Evolutionary conservation across 108 stramenopile species (phyloP).

Genomic region (Hondaea fermentalgiana): DNA sequence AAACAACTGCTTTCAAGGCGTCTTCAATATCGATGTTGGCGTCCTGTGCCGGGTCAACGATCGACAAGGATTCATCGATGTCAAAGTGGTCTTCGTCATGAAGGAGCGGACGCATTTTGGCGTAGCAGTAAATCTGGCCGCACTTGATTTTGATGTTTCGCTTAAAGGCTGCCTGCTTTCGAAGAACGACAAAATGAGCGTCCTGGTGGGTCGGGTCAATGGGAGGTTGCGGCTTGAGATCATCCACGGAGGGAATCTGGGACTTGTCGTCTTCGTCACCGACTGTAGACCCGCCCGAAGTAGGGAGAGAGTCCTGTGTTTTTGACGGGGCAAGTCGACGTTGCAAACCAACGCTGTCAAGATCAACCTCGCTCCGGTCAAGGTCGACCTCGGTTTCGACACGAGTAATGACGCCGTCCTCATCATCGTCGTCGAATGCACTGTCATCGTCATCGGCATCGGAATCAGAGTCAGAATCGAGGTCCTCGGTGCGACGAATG

Average conservation of each 20-base stretch:
- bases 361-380: neutral
- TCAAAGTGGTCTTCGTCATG: neutral
- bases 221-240: neutral
- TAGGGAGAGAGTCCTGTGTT: neutral
- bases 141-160: constrained; percentile 2
- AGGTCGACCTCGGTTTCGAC: neutral
- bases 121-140: constrained; percentile 4
- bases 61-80: neutral
- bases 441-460: neutral
- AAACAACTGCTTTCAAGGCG: neutral
- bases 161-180: constrained; percentile 1
- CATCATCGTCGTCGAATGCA: neutral
- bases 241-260: neutral
- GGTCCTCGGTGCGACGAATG: neutral
- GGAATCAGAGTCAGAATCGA: neutral
- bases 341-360: neutral
- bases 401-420: neutral
- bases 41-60: neutral
- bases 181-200: neutral
- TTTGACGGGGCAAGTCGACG: neutral
- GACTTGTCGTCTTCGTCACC: neutral
- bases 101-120: neutral
- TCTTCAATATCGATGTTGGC: neutral
- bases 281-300: neutral
- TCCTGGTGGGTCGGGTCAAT: neutral